Base-by-base conservation (phyloP, 2,329 filamentous ascomycete species). In the Nakataea oryzae region DNA sequence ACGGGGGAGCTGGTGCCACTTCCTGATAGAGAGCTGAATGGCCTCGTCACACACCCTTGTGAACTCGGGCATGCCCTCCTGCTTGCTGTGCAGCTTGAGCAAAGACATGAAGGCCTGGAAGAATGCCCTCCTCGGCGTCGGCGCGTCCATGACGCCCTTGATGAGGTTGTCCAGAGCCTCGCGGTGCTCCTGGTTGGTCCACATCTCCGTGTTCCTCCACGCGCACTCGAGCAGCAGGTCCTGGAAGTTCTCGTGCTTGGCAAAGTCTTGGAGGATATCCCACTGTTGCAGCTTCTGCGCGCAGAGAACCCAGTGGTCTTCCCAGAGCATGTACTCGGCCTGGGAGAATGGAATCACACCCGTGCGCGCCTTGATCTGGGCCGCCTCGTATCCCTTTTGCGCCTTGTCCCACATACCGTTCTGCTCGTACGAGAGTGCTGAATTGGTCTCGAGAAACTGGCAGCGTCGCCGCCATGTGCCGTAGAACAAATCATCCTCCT, bases 381-480 rank as follows among this genome's bases (percentile, higher is more conserved):
- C 95, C 62, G 88, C 88, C 74, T 99, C 95, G 73, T 97, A 99
- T 78, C 97, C 88, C 70, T 90, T 90, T 76, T 99, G 96, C 1
- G 96, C 93, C 75, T 97, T 97, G 70, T 99, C 95, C 96, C 95
- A 99, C 85, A 97, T 96, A 58, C 95, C 95, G 69, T 96, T 96
- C 72, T 99, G 96, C 76, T 99, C 96, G 69, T 97, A 99, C 0
- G 95, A 99, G 9, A 99, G 79, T 1, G 93, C 95, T 17, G 95
- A 91, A 71, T 99, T 99, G 11, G 93, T 97, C 78, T 99, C 96
- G 7, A 99, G 89, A 70, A 96, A 99, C 67, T 96, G 91, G 73
- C 93, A 96, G 57, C 95, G 87, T 62, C 95, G 86, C 63, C 95
- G 87, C 95, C 95, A 99, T 0, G 93, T 96, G 11, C 95, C 95